Evolutionary conservation across 140 eudicot genomes (phyloP).

Genomic region (Ambrosia hybrid): DNA sequence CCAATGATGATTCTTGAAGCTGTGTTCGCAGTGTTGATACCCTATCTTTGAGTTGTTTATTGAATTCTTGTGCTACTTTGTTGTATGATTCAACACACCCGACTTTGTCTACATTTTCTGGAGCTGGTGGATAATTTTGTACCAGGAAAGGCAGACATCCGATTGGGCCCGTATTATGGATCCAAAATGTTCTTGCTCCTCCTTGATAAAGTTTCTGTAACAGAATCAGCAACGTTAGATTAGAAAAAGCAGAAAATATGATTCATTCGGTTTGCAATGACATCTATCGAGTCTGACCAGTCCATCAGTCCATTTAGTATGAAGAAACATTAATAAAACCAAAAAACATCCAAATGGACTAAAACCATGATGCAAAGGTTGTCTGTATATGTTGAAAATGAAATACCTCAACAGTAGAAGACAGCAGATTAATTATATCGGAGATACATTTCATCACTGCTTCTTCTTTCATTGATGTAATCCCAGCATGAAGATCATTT

Average conservation of each 20-base stretch:
- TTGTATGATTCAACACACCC: conserved; percentile 58
- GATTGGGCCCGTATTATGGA: conserved; percentile 60
- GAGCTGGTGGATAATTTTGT: conserved; percentile 35
- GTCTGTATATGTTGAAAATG: not conserved
- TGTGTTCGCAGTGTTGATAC: conserved; percentile 37
- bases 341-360: not conserved
- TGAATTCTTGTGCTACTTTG: conserved; percentile 50
- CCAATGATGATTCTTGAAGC: conserved; percentile 34
- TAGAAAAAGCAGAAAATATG: no score
- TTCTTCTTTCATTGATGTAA: conserved; percentile 42
- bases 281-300: not conserved
- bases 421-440: conserved; percentile 31
- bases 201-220: conserved; percentile 44
- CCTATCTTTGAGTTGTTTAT: conserved; percentile 47
- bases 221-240: not conserved
- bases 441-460: conserved; percentile 35
- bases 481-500: conserved; percentile 55
- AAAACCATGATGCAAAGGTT: not conserved
- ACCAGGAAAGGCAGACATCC: conserved; percentile 48
- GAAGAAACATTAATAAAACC: conserved; percentile 1
- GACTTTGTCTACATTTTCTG: conserved; percentile 38
- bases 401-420: conserved; percentile 40
- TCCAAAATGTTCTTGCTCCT: conserved; percentile 63
- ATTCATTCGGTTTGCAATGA: no score
- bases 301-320: no score